phyloP scores from a whole-genome alignment of 768 basidiomycete species.

The Symmetrospora coprosmae region DNA sequence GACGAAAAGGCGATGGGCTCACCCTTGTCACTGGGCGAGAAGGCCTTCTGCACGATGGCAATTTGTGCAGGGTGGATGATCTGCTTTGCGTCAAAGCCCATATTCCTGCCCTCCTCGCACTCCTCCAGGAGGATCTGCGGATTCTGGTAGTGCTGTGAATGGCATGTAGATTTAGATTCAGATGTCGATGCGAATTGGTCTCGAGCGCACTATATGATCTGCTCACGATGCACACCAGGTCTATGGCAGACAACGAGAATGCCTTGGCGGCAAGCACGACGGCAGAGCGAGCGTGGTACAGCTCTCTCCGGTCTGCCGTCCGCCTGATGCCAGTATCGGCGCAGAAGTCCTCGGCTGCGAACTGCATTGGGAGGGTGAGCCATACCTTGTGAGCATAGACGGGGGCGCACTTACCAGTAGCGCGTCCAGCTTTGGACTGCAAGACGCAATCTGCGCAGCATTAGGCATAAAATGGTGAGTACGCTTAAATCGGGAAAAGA shows the following conservation, averaged over 20 bases:
- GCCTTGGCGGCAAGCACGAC: constrained; percentile 71
- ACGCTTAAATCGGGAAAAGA: not conserved
- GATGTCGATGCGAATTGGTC: no score
- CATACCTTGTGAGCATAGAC: not conserved
- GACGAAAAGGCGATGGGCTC: constrained; percentile 10
- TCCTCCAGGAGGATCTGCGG: constrained; percentile 53
- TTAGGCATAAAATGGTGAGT: not conserved
- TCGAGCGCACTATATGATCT: no score
- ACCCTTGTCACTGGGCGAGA: constrained; percentile 62
- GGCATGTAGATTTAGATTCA: no score
- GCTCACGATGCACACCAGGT: constrained; percentile 50
- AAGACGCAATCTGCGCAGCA: constrained; percentile 47
- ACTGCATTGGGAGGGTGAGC: constrained; percentile 42
- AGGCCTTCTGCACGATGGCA: constrained; percentile 58
- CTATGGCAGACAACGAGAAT: constrained; percentile 68
- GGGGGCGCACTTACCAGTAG: constrained; percentile 47
- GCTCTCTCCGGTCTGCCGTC: constrained; percentile 56
- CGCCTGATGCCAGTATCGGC: constrained; percentile 73
- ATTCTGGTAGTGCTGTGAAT: constrained; percentile 77
- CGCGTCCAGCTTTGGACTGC: constrained; percentile 51
- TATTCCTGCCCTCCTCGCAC: constrained; percentile 57
- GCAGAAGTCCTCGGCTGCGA: constrained; percentile 91
- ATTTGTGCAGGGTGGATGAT: constrained; percentile 84
- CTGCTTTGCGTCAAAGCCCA: constrained; percentile 89
- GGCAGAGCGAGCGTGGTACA: constrained; percentile 68